Base-by-base conservation (phyloP, 768 basidiomycete genomes). In the Dioszegia hungarica region DNA sequence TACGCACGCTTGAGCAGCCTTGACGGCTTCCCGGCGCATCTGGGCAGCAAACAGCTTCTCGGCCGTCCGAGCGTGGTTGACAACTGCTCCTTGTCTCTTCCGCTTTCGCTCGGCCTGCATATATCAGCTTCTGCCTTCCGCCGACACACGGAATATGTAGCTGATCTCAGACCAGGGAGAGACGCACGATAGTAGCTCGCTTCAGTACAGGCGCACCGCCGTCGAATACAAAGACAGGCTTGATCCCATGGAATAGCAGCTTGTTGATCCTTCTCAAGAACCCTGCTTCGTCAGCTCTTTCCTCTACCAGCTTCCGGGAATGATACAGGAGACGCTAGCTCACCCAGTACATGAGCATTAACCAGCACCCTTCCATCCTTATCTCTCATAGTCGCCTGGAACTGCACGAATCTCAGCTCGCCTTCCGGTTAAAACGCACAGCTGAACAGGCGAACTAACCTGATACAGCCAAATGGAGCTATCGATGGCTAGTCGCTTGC, bases 401-500 rank as follows among this genome's bases (percentile, higher is more conserved):
- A 99, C 73, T 77, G 49, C 4, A n/a, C n/a, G 19, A 29, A 25
- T 22, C 15, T 25, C 19, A 25, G 31, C 49, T 28, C 34, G 2
- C 25, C 36, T 19, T 17, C 36, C 14, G 1, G n/a, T 1, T n/a
- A 10, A n/a, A 33, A 15, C 29, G 12, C 39, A 19, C 8, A 10
- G 4, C 3, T 14, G 24, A 51, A 10, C 25, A 27, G 20, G 19
- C n/a, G 19, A 25, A 55, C 68, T 39, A 20, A 74, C 75, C 76
- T 99, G 95, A 76, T 99, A 99, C 52, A 99, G 85, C 95, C 95
- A 99, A 62, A 99, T 98, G 64, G 91, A 95, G 3, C 93, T 97
- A 77, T 99, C 95, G 54, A 99, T 98, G 2, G 95, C 95, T 79
- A 99, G 84, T 10, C 84, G 79, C 74, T 92, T 94, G n/a, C 91